Percentiles rank a stretch among this genome's conserved stretches.
phyloP scores from a whole-genome alignment of 768 basidiomycete species.

The Pleurotus tuber-regium region DNA sequence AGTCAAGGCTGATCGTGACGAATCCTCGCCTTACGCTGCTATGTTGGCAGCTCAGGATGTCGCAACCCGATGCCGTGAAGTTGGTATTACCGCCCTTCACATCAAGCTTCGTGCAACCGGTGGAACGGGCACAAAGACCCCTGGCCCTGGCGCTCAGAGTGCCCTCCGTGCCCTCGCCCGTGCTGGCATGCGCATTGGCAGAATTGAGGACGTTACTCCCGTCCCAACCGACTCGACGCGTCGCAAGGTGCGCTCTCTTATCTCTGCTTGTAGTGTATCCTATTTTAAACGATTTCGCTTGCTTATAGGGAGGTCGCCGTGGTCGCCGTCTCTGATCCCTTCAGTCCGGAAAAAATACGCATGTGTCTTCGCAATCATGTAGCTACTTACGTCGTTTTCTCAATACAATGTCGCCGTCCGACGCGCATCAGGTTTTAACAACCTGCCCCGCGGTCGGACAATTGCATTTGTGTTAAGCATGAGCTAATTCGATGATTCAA shows the following conservation, averaged over 20 bases:
- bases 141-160: conserved; percentile 97
- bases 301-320: conserved; percentile 89
- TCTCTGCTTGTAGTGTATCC: neutral
- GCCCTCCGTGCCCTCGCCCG: conserved; percentile 98
- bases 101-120: conserved; percentile 98
- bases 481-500: too few species aligned
- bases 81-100: conserved; percentile 97
- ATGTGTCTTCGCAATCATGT: conserved; percentile 8
- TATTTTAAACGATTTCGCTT: conserved; percentile 6
- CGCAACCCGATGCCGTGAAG: conserved; percentile 94
- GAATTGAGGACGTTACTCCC: conserved; percentile 98
- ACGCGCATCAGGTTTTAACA: conserved; percentile 74
- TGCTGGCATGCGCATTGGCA: conserved; percentile 96
- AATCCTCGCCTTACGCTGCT: conserved; percentile 95
- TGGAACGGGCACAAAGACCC: conserved; percentile 98
- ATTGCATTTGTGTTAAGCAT: conserved; percentile 13
- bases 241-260: conserved; percentile 71
- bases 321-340: conserved; percentile 86
- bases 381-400: conserved; percentile 10
- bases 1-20: conserved; percentile 99
- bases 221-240: conserved; percentile 96
- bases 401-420: conserved; percentile 77
- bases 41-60: conserved; percentile 99
- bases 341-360: neutral
- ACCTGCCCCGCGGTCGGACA: conserved; percentile 78